Base-by-base conservation (phyloP, 495 filamentous ascomycete genomes). In the Recurvomyces mirabilis region DNA sequence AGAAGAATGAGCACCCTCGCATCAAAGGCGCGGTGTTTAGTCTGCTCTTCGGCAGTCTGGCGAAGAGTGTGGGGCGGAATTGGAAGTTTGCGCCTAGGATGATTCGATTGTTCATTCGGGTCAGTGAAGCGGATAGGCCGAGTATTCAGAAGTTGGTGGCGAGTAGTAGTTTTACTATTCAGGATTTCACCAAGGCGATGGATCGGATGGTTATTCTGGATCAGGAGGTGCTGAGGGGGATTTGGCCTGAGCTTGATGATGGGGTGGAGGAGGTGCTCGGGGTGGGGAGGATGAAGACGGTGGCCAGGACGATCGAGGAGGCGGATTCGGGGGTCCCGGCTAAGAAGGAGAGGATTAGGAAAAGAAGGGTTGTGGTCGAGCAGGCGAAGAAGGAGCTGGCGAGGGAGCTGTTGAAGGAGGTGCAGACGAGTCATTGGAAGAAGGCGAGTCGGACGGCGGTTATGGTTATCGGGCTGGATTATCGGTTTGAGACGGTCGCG, bases 11-110 rank as follows among this genome's bases (percentile, higher is more conserved):
- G 38, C 81, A 84, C 58, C 79, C 89, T 36, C 71, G 85, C 5
- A 93, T 99, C 59, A 99, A 99, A 60, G 91, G 93, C 30, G 84
- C 80, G 6, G 73, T 99, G 64, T 96, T 86, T 55, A 86, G 86
- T 0, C 62, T 99, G 21, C 63, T 96, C 17, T 86, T 93, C 48
- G 86, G 88, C 28, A 91, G 82, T 41, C 68, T 99, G 14, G 75
- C 84, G n/a, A 93, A 82, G 59, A 87, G 88, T 0, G 74, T 86
- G 33, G 79, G 84, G 25, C 77, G 81, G 38, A 84, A 96, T 57
- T 99, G 91, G 91, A 79, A 85, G 43, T 95, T 84, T 61, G 81
- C 91, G 1, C 91, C 91, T 1, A 69, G 76, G 4, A 64, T 96
- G 22, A 82, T 99, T 63, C 76, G 79, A 41, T 71, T 87, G 21